Evolutionary conservation across 257 asterid genomes (phyloP).

Genomic region (Ligustrum vulgare): DNA sequence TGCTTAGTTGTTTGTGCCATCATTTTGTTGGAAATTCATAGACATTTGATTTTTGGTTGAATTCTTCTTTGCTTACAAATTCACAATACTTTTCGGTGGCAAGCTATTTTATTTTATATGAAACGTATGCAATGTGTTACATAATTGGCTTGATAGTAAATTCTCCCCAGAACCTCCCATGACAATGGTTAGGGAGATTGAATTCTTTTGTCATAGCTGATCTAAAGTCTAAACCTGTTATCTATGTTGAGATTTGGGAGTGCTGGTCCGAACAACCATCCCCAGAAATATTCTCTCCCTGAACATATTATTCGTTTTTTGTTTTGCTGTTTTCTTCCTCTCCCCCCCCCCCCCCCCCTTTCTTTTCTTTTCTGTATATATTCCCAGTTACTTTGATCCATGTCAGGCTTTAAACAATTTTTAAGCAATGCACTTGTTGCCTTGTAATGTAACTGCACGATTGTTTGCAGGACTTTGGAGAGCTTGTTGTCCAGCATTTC

Average conservation of each 20-base stretch:
- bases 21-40: background rate
- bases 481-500: constrained; percentile 73
- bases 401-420: background rate
- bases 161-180: background rate
- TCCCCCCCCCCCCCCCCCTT: too few species aligned
- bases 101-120: background rate
- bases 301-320: background rate
- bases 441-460: background rate
- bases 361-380: background rate
- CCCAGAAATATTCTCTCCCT: background rate
- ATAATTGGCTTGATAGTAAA: background rate
- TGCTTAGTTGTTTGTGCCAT: constrained; percentile 3
- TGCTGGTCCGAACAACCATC: background rate
- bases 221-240: background rate
- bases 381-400: background rate
- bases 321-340: background rate
- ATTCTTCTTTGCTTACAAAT: background rate
- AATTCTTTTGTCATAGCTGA: background rate
- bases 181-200: background rate
- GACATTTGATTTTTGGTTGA: background rate
- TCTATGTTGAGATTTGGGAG: background rate
- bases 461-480: constrained; percentile 79
- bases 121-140: background rate
- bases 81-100: background rate
- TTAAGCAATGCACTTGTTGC: background rate